phyloP scores from a whole-genome alignment of 2,329 filamentous ascomycete genomes.

The Ophiostoma fasciatum region DNA sequence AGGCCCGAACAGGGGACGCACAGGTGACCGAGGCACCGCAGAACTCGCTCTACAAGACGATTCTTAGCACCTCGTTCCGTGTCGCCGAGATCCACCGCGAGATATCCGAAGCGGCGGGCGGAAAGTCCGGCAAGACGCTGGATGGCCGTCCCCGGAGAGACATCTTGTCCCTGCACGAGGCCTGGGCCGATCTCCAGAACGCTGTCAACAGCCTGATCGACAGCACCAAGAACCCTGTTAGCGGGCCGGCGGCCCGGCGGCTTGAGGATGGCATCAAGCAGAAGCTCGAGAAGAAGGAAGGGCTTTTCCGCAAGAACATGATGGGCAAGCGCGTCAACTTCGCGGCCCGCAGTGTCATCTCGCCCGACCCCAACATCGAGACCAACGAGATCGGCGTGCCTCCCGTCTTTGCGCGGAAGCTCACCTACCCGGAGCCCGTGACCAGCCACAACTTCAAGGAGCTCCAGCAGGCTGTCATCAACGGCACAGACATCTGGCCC shows the following conservation, averaged over 20 bases:
- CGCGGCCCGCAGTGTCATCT: conserved; percentile 93
- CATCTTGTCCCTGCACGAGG: conserved; percentile 64
- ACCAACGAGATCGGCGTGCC: conserved; percentile 98
- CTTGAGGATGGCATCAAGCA: conserved; percentile 96
- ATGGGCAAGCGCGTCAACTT: conserved; percentile 99
- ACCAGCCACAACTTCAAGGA: conserved; percentile 96
- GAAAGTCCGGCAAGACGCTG: conserved; percentile 14
- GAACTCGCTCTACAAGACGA: conserved; percentile 75
- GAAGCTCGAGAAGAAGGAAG: conserved; percentile 95
- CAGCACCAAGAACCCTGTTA: conserved; percentile 70
- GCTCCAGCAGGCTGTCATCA: conserved; percentile 89
- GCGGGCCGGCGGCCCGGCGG: conserved; percentile 60
- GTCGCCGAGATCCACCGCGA: conserved; percentile 63
- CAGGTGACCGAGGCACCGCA: conserved; percentile 79
- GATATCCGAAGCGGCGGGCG: conserved; percentile 33
- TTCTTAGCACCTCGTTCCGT: conserved; percentile 58
- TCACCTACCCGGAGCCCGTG: conserved; percentile 94
- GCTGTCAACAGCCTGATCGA: conserved; percentile 88
- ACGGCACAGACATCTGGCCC: conserved; percentile 86
- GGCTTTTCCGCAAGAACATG: conserved; percentile 97
- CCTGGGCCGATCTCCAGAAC: conserved; percentile 75
- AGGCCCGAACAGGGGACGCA: conserved; percentile 64
- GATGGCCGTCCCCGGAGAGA: conserved; percentile 27
- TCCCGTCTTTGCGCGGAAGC: conserved; percentile 89
- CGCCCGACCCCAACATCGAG: conserved; percentile 95